Percentiles rank a stretch among this genome's conserved stretches.
phyloP scores from a whole-genome alignment of 176 grass and related monocot species.

The Bolboschoenus planiculmis region DNA sequence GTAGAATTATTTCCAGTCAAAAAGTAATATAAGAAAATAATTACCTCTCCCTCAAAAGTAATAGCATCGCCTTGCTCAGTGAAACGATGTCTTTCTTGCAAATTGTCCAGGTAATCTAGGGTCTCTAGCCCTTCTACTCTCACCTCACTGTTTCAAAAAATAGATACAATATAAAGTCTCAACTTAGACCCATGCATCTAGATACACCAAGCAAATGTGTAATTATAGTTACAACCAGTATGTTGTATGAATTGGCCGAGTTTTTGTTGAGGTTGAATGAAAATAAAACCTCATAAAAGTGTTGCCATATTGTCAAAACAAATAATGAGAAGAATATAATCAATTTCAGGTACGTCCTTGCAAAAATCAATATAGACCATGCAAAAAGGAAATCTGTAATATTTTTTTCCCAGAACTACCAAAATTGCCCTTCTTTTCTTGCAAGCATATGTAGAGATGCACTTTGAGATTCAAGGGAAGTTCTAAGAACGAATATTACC shows the following conservation, averaged over 20 bases:
- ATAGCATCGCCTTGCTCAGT: constrained; percentile 99
- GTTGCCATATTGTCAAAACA: neutral
- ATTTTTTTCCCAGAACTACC: neutral
- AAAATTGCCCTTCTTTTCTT: neutral
- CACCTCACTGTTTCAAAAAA: constrained; percentile 69
- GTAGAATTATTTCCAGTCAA: neutral
- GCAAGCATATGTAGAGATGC: neutral
- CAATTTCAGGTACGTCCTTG: neutral
- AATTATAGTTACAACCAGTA: neutral
- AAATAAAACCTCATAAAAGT: neutral
- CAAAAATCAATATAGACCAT: neutral
- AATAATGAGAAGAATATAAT: neutral
- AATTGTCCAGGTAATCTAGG: constrained; percentile 94
- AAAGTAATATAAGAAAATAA: neutral
- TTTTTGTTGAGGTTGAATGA: neutral
- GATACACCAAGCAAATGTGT: neutral
- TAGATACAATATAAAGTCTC: constrained; percentile 12
- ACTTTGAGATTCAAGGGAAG: neutral
- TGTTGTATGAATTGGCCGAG: neutral
- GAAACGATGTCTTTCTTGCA: constrained; percentile 57
- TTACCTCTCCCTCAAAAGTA: constrained; percentile 92
- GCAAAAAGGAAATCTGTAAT: neutral
- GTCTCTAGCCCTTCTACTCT: constrained; percentile 95
- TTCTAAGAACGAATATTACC: neutral
- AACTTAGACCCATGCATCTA: neutral